Conservation (phyloP, 305 asterid genomes). For the Fraxinus platypoda region DNA sequence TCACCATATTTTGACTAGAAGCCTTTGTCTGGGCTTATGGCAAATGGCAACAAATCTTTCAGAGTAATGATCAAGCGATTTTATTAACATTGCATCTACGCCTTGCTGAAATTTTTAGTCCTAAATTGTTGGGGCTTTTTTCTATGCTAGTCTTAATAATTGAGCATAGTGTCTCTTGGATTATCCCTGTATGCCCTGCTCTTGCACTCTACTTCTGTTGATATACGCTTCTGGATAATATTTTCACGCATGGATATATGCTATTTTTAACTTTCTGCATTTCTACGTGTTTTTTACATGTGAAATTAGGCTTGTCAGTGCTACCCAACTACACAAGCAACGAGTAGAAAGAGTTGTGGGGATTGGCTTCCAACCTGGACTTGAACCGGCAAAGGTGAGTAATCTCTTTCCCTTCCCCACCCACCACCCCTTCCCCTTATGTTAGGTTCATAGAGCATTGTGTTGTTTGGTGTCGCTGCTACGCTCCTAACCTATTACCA, state of each 20-base stretch:
- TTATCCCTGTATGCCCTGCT: not conserved
- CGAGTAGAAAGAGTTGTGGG: conserved; percentile 66
- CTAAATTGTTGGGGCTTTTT: not conserved
- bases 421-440: not conserved
- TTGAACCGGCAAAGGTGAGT: conserved; percentile 84
- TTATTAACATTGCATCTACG: not conserved
- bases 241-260: not conserved
- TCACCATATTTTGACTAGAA: not conserved
- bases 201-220: not conserved
- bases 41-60: not conserved
- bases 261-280: not conserved
- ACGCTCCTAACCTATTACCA: not conserved
- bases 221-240: not conserved
- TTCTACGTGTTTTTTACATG: conserved; percentile 8
- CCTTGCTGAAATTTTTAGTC: not conserved
- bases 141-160: not conserved
- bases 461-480: not conserved
- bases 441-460: not conserved
- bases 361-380: conserved; percentile 97
- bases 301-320: conserved; percentile 65
- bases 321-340: conserved; percentile 77
- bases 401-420: not conserved
- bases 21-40: not conserved
- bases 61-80: not conserved
- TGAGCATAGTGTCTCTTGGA: not conserved